Conservation (phyloP, 2,329 filamentous ascomycete genomes). For the Diplodia sapinea region DNA sequence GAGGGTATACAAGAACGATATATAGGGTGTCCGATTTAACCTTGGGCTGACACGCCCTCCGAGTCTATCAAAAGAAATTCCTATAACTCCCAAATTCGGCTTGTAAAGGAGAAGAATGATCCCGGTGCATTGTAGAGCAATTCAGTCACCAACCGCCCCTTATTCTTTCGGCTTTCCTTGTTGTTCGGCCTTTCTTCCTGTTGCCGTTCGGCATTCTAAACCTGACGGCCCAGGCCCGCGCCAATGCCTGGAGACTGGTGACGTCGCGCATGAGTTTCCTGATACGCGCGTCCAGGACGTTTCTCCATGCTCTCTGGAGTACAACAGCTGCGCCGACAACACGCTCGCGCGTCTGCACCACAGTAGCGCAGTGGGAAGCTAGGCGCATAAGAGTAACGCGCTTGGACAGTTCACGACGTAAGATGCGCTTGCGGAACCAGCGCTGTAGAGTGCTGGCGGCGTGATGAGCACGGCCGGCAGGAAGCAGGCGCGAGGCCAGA, state of each 20-base stretch:
- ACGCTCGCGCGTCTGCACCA: constrained; percentile 53
- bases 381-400: constrained; percentile 50
- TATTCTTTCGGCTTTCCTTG: constrained; percentile 44
- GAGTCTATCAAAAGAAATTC: too few species aligned
- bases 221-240: constrained; percentile 50
- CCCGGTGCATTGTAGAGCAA: too few species aligned
- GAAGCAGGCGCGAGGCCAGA: constrained; percentile 63
- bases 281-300: constrained; percentile 45
- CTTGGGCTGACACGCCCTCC: too few species aligned
- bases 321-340: constrained; percentile 51
- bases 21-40: not conserved
- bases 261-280: constrained; percentile 47
- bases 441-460: constrained; percentile 61
- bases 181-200: constrained; percentile 38
- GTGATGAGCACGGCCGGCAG: constrained; percentile 55
- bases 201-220: constrained; percentile 37
- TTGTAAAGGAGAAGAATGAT: too few species aligned
- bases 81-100: too few species aligned
- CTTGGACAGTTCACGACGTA: constrained; percentile 40
- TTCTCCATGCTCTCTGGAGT: constrained; percentile 54
- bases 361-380: constrained; percentile 54
- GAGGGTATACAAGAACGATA: not conserved
- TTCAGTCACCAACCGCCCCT: constrained; percentile 41
- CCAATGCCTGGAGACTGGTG: constrained; percentile 51
- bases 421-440: constrained; percentile 53